Evolutionary conservation across 202 grass and related monocot species (phyloP).

Genomic region (Zoysia matrella): DNA sequence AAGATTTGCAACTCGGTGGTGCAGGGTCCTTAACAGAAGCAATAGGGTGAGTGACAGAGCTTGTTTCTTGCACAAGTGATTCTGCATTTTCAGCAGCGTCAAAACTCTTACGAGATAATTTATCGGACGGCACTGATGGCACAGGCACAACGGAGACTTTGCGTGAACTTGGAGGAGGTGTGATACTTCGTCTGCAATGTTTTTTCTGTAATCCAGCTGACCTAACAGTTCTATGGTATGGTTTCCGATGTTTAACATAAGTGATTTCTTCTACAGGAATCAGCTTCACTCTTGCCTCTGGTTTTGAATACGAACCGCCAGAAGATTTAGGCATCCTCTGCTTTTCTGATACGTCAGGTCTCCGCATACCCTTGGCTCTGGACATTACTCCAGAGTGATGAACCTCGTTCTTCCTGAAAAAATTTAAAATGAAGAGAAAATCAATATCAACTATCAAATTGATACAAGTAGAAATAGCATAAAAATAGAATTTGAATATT

Average conservation of each 20-base stretch:
- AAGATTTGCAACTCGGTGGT: conserved; percentile 31
- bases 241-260: conserved; percentile 40
- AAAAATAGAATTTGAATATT: neutral
- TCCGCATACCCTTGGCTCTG: conserved; percentile 4
- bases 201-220: conserved; percentile 34
- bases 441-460: conserved; percentile 26
- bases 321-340: conserved; percentile 27
- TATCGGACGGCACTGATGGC: neutral
- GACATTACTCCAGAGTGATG: neutral
- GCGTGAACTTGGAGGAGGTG: conserved; percentile 46
- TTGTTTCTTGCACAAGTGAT: neutral
- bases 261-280: conserved; percentile 65
- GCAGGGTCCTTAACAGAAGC: conserved; percentile 5
- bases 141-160: conserved; percentile 41
- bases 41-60: neutral
- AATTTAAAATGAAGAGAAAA: conserved; percentile 29
- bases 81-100: conserved; percentile 34
- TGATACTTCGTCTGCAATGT: conserved; percentile 43
- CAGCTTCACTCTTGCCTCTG: conserved; percentile 58
- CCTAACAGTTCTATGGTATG: conserved; percentile 28
- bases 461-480: conserved; percentile 23
- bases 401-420: conserved; percentile 28
- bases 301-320: conserved; percentile 51
- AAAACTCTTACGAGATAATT: conserved; percentile 18
- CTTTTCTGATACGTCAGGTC: conserved; percentile 26